Percentiles rank a stretch among this genome's conserved stretches.
Conservation (phyloP, 2,329 filamentous ascomycete species). For the Neofusicoccum umdonicola region DNA sequence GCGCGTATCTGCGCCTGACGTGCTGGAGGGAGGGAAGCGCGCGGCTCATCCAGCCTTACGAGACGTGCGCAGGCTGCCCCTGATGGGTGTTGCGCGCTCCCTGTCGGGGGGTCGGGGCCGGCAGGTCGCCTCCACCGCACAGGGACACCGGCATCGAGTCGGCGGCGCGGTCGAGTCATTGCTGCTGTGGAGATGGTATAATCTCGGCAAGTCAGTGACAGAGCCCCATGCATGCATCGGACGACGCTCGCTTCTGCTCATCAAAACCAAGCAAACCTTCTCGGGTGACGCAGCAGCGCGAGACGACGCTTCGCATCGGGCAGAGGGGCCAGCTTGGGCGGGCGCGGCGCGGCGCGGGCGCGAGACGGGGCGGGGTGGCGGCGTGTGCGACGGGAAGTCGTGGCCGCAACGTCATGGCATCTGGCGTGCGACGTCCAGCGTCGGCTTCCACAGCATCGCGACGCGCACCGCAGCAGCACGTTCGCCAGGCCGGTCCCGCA, state of each 20-base stretch:
- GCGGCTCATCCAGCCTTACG: slow-evolving; percentile 9
- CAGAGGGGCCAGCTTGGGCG: neutral
- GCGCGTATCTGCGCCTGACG: neutral
- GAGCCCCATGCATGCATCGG: neutral
- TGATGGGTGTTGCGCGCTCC: neutral
- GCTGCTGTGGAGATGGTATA: neutral
- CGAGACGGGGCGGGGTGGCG: neutral
- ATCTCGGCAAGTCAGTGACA: neutral
- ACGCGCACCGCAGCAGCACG: neutral
- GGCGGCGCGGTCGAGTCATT: neutral
- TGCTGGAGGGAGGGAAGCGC: neutral
- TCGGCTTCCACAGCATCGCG: neutral
- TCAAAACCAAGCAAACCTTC: slow-evolving; percentile 11
- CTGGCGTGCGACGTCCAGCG: no score
- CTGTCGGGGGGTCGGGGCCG: neutral
- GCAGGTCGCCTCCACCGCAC: no score
- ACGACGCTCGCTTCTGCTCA: slow-evolving; percentile 9
- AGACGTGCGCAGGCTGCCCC: neutral
- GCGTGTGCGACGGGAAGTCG: neutral
- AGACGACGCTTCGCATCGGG: neutral
- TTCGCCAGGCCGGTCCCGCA: neutral
- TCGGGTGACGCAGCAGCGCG: slow-evolving; percentile 7
- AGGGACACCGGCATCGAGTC: neutral
- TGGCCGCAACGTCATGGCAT: neutral
- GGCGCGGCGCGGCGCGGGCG: neutral